These are phyloP conservation scores for Pterocarpus santalinus DNA, from an alignment of 306 rosid species.

Conservation along the genomic window DNA sequence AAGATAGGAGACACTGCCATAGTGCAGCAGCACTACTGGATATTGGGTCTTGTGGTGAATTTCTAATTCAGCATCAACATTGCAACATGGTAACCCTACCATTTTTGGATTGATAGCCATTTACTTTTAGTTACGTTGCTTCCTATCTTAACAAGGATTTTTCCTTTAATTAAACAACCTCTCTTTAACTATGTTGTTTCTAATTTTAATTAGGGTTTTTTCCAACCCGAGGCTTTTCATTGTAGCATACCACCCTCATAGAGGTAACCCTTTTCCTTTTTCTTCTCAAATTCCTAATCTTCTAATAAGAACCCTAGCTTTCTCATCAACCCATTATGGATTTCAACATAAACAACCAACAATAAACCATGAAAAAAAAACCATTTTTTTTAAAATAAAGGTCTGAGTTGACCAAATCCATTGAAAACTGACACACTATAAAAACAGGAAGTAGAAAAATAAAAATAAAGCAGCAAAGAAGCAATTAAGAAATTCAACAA, in stretches of 20 bases:
- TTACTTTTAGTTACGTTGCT: not conserved
- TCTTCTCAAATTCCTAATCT: slow-evolving; percentile 4
- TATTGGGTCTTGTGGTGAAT: not conserved
- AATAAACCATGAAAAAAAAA: not conserved
- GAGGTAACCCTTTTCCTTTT: not conserved
- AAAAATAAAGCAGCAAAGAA: not conserved
- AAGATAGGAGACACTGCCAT: not conserved
- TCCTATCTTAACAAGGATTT: not conserved
- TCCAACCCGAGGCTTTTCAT: not conserved
- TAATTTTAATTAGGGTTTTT: not conserved
- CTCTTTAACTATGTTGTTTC: not conserved
- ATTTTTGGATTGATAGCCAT: slow-evolving; percentile 2
- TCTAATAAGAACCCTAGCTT: slow-evolving; percentile 6
- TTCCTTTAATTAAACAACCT: not conserved
- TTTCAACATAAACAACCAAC: slow-evolving; percentile 21
- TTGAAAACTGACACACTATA: not conserved
- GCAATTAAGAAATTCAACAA: not conserved
- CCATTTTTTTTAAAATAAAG: not conserved
- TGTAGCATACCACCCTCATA: not conserved
- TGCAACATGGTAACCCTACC: not conserved
- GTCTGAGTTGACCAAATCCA: slow-evolving; percentile 1
- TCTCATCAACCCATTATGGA: not conserved
- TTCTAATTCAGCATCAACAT: not conserved
- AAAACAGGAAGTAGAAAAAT: not conserved
- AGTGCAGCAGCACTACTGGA: not conserved